Evolutionary conservation across 2,329 filamentous ascomycete species (phyloP).

Genomic region (Coniochaeta sp.): DNA sequence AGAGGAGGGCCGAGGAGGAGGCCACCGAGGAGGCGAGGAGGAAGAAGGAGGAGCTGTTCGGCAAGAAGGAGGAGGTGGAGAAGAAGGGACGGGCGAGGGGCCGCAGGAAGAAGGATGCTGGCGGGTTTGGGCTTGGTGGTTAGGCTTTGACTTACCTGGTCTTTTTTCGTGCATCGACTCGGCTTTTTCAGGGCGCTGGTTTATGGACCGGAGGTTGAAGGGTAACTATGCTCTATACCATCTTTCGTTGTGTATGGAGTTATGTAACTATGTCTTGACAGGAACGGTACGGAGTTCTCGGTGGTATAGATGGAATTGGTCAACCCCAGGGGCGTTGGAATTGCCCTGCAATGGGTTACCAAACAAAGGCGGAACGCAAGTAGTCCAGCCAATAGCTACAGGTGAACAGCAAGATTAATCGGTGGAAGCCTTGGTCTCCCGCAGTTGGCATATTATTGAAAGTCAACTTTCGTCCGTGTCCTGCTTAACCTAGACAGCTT

Average conservation of each 20-base stretch:
- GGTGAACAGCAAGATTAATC: neutral
- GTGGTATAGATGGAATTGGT: neutral
- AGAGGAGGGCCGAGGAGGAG: conserved; percentile 38
- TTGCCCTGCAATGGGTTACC: neutral
- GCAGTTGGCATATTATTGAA: no score
- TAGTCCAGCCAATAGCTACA: neutral
- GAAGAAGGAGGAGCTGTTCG: conserved; percentile 42
- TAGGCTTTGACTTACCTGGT: neutral
- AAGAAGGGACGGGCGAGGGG: conserved; percentile 8
- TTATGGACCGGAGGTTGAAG: neutral
- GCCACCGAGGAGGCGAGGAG: conserved; percentile 38
- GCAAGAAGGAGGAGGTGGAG: conserved; percentile 21
- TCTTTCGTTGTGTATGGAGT: neutral
- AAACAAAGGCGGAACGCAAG: neutral
- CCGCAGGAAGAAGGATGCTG: conserved; percentile 5
- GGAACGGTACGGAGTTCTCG: neutral
- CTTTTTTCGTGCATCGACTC: neutral
- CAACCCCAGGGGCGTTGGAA: neutral
- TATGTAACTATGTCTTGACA: neutral
- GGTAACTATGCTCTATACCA: neutral
- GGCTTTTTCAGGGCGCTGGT: neutral
- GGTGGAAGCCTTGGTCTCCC: no score
- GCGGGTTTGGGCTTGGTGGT: neutral
- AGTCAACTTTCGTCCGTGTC: neutral
- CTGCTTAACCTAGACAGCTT: neutral